phyloP scores from a whole-genome alignment of 441 rosid species.

The Populus tomentosa region DNA sequence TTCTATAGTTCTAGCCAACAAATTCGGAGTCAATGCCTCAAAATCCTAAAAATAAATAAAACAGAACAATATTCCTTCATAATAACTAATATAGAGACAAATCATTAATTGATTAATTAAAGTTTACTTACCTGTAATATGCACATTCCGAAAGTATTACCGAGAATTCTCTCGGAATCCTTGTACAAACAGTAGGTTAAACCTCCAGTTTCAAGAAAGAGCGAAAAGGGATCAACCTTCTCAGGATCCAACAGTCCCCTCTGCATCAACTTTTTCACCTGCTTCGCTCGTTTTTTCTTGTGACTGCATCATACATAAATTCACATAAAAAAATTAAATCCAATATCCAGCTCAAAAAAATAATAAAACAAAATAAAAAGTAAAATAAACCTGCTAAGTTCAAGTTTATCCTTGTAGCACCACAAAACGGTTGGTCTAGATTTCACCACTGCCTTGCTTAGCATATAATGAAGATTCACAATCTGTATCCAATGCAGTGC shows the following conservation, averaged over 20 bases:
- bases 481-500: constrained; percentile 40
- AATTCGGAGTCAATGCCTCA: constrained; percentile 96
- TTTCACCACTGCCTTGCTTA: constrained; percentile 64
- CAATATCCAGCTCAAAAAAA: not conserved
- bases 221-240: constrained; percentile 87
- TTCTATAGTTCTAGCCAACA: constrained; percentile 92
- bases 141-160: constrained; percentile 97
- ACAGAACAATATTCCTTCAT: not conserved
- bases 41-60: constrained; percentile 58
- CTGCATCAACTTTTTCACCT: constrained; percentile 79
- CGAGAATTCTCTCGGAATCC: constrained; percentile 84
- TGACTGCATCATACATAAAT: constrained; percentile 47
- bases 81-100: not conserved
- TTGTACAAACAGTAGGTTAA: constrained; percentile 81
- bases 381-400: constrained; percentile 75
- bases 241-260: constrained; percentile 91
- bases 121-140: constrained; percentile 62
- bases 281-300: constrained; percentile 79
- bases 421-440: constrained; percentile 73
- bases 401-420: constrained; percentile 95
- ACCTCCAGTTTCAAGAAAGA: constrained; percentile 83
- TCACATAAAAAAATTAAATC: not conserved
- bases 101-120: not conserved
- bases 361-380: not conserved
- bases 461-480: constrained; percentile 88